These are phyloP conservation scores for Alternaria brassicicola DNA, from an alignment of 2,329 filamentous ascomycete species.

Conservation along the genomic window DNA sequence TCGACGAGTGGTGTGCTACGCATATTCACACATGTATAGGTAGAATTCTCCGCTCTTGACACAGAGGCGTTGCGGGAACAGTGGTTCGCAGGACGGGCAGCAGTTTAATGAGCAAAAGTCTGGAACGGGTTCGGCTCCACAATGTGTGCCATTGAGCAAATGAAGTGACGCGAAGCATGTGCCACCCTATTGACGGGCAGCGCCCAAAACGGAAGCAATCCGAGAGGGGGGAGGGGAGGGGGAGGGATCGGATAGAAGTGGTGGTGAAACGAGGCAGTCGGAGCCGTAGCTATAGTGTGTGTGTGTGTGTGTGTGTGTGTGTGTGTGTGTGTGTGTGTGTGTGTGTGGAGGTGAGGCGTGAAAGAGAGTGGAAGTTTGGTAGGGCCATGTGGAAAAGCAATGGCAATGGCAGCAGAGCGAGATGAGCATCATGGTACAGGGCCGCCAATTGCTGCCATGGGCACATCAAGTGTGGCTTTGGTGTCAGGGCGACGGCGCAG, in stretches of 20 bases:
- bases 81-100: constrained; percentile 33
- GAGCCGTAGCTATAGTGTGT: constrained; percentile 6
- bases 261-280: constrained; percentile 25
- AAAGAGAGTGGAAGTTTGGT: background rate
- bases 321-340: no score
- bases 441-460: constrained; percentile 9
- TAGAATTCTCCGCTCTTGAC: constrained; percentile 17
- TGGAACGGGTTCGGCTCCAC: constrained; percentile 23
- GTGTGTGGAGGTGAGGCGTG: background rate
- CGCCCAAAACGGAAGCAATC: constrained; percentile 25
- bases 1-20: background rate
- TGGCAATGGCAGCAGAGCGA: background rate
- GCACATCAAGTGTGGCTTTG: constrained; percentile 5
- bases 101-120: constrained; percentile 31
- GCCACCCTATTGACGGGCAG: constrained; percentile 25
- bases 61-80: constrained; percentile 22
- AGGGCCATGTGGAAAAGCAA: background rate
- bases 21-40: constrained; percentile 12
- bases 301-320: no score
- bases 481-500: constrained; percentile 17
- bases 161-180: constrained; percentile 24
- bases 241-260: constrained; percentile 5
- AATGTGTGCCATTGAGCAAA: constrained; percentile 16
- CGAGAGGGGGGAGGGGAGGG: constrained; percentile 9
- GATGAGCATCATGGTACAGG: background rate